Evolutionary conservation across 2,329 filamentous ascomycete species (phyloP).

Genomic region (Chlorencoelia australis): DNA sequence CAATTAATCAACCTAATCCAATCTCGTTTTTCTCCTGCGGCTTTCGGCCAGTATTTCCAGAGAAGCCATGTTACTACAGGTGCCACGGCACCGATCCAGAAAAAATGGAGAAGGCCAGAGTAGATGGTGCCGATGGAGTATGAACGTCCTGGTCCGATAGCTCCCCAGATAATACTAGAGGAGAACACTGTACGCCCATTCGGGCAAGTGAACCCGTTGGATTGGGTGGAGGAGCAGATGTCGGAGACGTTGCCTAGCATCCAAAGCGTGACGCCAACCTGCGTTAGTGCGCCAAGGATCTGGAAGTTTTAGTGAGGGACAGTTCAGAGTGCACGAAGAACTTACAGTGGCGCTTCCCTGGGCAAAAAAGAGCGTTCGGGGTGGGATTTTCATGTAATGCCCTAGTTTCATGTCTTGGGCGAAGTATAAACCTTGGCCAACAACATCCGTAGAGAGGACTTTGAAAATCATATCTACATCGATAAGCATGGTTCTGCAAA

Average conservation of each 20-base stretch:
- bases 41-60: constrained; percentile 29
- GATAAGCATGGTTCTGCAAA: constrained; percentile 35
- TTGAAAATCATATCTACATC: constrained; percentile 72
- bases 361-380: constrained; percentile 29
- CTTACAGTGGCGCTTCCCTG: constrained; percentile 47
- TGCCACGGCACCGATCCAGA: constrained; percentile 53
- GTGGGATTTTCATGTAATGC: constrained; percentile 32
- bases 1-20: constrained; percentile 28
- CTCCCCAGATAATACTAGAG: constrained; percentile 65
- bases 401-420: constrained; percentile 40
- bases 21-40: constrained; percentile 14
- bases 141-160: constrained; percentile 61
- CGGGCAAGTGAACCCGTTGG: constrained; percentile 46
- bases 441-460: constrained; percentile 37
- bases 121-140: constrained; percentile 58
- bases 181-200: constrained; percentile 49
- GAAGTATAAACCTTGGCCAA: constrained; percentile 35
- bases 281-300: constrained; percentile 54
- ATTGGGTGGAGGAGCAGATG: constrained; percentile 48
- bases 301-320: background rate
- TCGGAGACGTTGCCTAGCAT: constrained; percentile 50
- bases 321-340: constrained; percentile 31
- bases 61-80: constrained; percentile 45
- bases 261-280: constrained; percentile 53
- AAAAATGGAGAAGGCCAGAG: constrained; percentile 57